These are phyloP conservation scores for Geranium rotundifolium DNA, from an alignment of 345 rosid species.

Conservation along the genomic window DNA sequence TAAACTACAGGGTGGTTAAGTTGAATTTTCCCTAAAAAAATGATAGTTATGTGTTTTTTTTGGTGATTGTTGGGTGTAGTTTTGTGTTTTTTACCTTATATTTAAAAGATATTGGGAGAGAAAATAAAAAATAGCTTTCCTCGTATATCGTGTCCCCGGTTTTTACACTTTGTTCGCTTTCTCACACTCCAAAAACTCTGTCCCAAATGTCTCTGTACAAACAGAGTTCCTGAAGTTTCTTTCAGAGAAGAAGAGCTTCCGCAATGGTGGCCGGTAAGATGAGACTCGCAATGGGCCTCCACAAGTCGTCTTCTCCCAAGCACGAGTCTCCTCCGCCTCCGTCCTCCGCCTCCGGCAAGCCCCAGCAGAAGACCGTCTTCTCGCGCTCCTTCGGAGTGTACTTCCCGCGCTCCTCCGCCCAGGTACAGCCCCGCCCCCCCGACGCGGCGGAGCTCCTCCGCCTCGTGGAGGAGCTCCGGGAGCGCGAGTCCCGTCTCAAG, in stretches of 20 bases:
- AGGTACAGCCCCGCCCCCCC: slow-evolving; percentile 86
- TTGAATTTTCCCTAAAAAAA: too few relatives aligned
- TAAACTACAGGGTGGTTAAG: too few relatives aligned
- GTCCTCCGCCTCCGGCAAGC: slow-evolving; percentile 17
- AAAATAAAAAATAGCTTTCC: slow-evolving; percentile 64
- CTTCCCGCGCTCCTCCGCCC: slow-evolving; percentile 94
- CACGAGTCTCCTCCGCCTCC: slow-evolving; percentile 24
- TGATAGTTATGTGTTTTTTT: too few relatives aligned
- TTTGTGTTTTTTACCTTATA: too few relatives aligned
- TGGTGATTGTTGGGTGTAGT: too few relatives aligned
- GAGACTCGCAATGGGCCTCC: slow-evolving; percentile 73
- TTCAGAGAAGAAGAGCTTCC: too few relatives aligned
- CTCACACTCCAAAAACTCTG: neutral
- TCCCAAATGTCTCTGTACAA: neutral
- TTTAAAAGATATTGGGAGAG: too few relatives aligned
- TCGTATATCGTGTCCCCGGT: slow-evolving; percentile 19
- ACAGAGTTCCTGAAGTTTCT: neutral
- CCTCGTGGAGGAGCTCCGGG: slow-evolving; percentile 65
- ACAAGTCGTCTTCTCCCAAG: slow-evolving; percentile 47
- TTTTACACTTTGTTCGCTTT: neutral
- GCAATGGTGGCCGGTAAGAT: slow-evolving; percentile 88
- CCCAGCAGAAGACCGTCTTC: slow-evolving; percentile 31
- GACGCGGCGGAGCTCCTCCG: slow-evolving; percentile 64
- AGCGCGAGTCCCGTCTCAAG: slow-evolving; percentile 50
- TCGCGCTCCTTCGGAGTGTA: slow-evolving; percentile 72